Conservation (phyloP, 2,329 filamentous ascomycete genomes). For the Pseudogymnoascus sp. region DNA sequence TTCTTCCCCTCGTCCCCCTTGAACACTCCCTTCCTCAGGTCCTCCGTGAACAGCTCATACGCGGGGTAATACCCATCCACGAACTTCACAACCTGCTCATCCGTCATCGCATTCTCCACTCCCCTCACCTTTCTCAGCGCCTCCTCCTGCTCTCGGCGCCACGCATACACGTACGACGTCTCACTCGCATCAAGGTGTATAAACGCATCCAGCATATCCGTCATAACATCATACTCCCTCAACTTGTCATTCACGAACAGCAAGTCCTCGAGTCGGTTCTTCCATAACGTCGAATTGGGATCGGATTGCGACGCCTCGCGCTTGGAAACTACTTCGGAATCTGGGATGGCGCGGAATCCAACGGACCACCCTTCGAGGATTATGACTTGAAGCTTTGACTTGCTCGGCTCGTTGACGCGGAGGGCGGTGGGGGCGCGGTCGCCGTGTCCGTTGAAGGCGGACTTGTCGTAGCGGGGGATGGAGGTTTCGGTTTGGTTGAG, state of each 20-base stretch:
- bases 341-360: conserved; percentile 51
- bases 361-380: conserved; percentile 70
- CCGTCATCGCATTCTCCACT: conserved; percentile 49
- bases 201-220: conserved; percentile 51
- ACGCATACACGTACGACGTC: conserved; percentile 55
- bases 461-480: conserved; percentile 62
- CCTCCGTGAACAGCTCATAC: conserved; percentile 47
- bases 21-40: conserved; percentile 42
- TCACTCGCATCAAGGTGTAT: conserved; percentile 58
- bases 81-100: conserved; percentile 56
- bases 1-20: conserved; percentile 21
- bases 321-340: conserved; percentile 39
- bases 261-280: conserved; percentile 48
- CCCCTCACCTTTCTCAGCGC: conserved; percentile 48
- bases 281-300: conserved; percentile 35
- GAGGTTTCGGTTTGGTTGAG: conserved; percentile 36
- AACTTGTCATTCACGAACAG: conserved; percentile 51
- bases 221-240: conserved; percentile 50
- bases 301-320: conserved; percentile 25
- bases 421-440: conserved; percentile 53
- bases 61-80: conserved; percentile 52
- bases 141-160: conserved; percentile 59
- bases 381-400: conserved; percentile 37
- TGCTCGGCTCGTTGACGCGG: conserved; percentile 29
- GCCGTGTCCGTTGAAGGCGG: conserved; percentile 52